phyloP scores from a whole-genome alignment of 139 green algal species.

The Raphidocelis subcapitata region DNA sequence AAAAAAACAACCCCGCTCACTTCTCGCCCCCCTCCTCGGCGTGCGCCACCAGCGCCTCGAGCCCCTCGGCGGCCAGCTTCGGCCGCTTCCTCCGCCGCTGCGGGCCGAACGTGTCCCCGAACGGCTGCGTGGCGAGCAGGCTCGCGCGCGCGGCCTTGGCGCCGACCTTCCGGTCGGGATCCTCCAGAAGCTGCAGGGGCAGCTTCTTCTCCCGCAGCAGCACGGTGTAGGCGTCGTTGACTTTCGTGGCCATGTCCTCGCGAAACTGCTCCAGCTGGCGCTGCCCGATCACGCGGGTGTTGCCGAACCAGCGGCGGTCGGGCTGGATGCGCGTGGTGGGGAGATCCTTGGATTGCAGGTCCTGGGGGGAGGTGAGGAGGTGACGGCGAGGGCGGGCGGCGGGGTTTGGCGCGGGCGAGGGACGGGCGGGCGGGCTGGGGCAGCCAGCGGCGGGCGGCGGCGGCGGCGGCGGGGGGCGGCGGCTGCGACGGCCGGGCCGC shows the following conservation, averaged over 20 bases:
- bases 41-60: constrained; percentile 63
- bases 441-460: not conserved
- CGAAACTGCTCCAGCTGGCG: constrained; percentile 96
- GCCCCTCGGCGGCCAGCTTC: constrained; percentile 72
- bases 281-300: constrained; percentile 96
- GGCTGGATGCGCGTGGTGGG: constrained; percentile 96
- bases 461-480: not conserved
- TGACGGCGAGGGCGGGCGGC: not conserved
- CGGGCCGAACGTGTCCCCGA: constrained; percentile 83
- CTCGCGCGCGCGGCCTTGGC: constrained; percentile 53
- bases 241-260: constrained; percentile 92
- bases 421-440: not conserved
- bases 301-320: constrained; percentile 96
- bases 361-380: constrained; percentile 37
- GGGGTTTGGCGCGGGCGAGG: not conserved
- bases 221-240: constrained; percentile 91
- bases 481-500: not conserved
- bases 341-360: constrained; percentile 93
- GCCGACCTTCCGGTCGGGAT: constrained; percentile 72
- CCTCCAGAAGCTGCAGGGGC: constrained; percentile 88
- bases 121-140: constrained; percentile 85
- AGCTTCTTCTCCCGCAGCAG: constrained; percentile 96
- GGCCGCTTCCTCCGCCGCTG: constrained; percentile 81
- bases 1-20: constrained; percentile 26
- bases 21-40: constrained; percentile 33